phyloP scores from a whole-genome alignment of 2,329 filamentous ascomycete species.

The Fusarium algeriense region DNA sequence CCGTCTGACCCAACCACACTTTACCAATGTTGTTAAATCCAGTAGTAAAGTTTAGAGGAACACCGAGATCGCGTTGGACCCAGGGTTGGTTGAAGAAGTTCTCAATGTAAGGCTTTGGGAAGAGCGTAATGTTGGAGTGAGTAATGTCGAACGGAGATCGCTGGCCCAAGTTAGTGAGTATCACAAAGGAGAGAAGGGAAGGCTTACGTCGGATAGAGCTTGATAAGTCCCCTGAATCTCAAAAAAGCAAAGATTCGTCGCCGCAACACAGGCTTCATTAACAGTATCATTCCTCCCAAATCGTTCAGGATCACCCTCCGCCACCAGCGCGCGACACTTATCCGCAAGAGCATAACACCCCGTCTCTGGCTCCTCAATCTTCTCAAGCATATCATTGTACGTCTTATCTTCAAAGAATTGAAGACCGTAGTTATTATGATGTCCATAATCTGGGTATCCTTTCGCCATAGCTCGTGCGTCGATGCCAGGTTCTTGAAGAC shows the following conservation, averaged over 20 bases:
- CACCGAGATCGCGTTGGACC: slow-evolving; percentile 70
- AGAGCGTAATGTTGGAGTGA: slow-evolving; percentile 65
- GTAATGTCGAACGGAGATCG: slow-evolving; percentile 72
- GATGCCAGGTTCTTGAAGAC: slow-evolving; percentile 75
- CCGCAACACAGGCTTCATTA: slow-evolving; percentile 64
- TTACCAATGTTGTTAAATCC: slow-evolving; percentile 53
- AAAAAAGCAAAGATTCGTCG: slow-evolving; percentile 50
- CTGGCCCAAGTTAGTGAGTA: slow-evolving; percentile 45
- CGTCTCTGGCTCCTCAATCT: slow-evolving; percentile 22
- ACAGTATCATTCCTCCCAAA: slow-evolving; percentile 54
- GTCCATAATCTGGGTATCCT: slow-evolving; percentile 65
- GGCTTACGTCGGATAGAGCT: slow-evolving; percentile 4
- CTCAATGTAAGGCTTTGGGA: slow-evolving; percentile 68
- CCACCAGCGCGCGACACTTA: slow-evolving; percentile 57
- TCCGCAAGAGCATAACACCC: slow-evolving; percentile 66
- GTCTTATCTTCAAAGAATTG: slow-evolving; percentile 62
- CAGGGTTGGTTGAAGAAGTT: slow-evolving; percentile 72
- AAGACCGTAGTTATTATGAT: slow-evolving; percentile 75
- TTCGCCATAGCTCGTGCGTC: slow-evolving; percentile 70
- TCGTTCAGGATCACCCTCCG: slow-evolving; percentile 53
- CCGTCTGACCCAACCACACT: slow-evolving; percentile 70
- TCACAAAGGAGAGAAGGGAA: fast-evolving
- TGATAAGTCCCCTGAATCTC: slow-evolving; percentile 23
- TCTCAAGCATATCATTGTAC: slow-evolving; percentile 29
- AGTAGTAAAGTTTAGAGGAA: slow-evolving; percentile 68